A percentile compares a stretch with the other conserved stretches of the same genome.
Evolutionary conservation across 2,329 filamentous ascomycete species (phyloP).

Genomic region (Aspergillus bombycis): DNA sequence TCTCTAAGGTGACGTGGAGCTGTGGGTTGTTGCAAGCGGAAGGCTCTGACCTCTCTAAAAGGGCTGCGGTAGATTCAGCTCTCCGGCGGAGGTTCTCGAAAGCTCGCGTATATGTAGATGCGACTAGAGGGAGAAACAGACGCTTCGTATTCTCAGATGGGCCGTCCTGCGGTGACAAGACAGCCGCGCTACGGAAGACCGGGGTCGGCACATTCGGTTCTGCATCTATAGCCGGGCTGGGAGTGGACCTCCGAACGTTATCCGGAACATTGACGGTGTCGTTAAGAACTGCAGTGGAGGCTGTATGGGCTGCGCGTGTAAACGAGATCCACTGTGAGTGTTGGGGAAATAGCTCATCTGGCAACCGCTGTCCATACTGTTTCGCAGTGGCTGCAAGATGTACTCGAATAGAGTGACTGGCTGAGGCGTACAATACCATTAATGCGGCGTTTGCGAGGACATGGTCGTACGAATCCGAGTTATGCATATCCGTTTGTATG

Average conservation of each 20-base stretch:
- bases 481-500: slow-evolving; percentile 39
- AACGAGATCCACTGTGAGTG: slow-evolving; percentile 44
- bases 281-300: slow-evolving; percentile 37
- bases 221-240: slow-evolving; percentile 5
- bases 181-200: not conserved
- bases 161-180: slow-evolving; percentile 19
- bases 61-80: slow-evolving; percentile 12
- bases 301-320: slow-evolving; percentile 40
- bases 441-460: slow-evolving; percentile 46
- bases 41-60: slow-evolving; percentile 4
- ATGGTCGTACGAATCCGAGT: slow-evolving; percentile 36
- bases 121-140: slow-evolving; percentile 22
- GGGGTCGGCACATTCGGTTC: not conserved
- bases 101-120: slow-evolving; percentile 20
- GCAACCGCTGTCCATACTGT: slow-evolving; percentile 16
- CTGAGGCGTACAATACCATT: slow-evolving; percentile 48
- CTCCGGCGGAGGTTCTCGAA: slow-evolving; percentile 15
- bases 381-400: slow-evolving; percentile 32
- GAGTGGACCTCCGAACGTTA: not conserved
- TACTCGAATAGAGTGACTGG: slow-evolving; percentile 43
- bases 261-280: slow-evolving; percentile 6
- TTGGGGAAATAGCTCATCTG: slow-evolving; percentile 34
- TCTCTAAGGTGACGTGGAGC: slow-evolving; percentile 21
- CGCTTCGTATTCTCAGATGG: slow-evolving; percentile 22
- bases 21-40: not conserved